Percentiles rank a stretch among this genome's conserved stretches.
These are phyloP conservation scores for Zea luxurians DNA, from an alignment of 176 grass and related monocot genomes.

Conservation along the genomic window DNA sequence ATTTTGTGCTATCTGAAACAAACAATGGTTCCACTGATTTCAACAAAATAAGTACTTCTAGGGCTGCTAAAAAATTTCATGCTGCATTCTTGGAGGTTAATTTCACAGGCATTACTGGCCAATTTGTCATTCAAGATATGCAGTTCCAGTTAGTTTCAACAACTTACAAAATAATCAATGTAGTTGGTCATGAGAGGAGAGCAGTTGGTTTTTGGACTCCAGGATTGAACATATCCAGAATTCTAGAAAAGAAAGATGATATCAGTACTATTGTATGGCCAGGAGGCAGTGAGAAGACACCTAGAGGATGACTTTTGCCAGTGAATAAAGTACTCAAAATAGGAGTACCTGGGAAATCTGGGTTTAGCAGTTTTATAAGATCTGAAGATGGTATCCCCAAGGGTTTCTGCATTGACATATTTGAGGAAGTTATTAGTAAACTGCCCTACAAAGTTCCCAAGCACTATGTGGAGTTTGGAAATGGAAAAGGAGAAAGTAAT, in stretches of 20 bases:
- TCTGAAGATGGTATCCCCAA: neutral
- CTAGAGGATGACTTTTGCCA: conserved; percentile 80
- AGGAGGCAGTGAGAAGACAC: conserved; percentile 11
- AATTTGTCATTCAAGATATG: conserved; percentile 52
- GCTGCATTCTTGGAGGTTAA: conserved; percentile 34
- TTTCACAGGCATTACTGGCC: conserved; percentile 48
- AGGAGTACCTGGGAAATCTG: conserved; percentile 59
- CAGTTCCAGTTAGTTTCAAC: conserved; percentile 59
- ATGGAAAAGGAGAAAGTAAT: conserved; percentile 42
- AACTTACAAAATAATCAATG: conserved; percentile 60
- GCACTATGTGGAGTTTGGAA: conserved; percentile 19
- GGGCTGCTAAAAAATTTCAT: conserved; percentile 37
- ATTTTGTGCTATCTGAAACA: conserved; percentile 28
- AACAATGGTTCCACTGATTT: conserved; percentile 54
- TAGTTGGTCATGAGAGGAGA: conserved; percentile 15
- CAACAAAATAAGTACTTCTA: conserved; percentile 45
- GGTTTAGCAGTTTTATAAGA: conserved; percentile 49
- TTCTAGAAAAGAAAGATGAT: conserved; percentile 9
- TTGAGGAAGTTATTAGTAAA: conserved; percentile 39
- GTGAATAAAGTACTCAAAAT: conserved; percentile 37
- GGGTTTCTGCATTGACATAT: conserved; percentile 58
- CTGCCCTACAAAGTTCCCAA: conserved; percentile 40
- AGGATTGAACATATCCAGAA: conserved; percentile 18
- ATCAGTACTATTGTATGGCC: conserved; percentile 53
- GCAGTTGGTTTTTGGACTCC: conserved; percentile 51